Evolutionary conservation across 2,329 filamentous ascomycete species (phyloP).

Genomic region (Botrytis byssoidea): DNA sequence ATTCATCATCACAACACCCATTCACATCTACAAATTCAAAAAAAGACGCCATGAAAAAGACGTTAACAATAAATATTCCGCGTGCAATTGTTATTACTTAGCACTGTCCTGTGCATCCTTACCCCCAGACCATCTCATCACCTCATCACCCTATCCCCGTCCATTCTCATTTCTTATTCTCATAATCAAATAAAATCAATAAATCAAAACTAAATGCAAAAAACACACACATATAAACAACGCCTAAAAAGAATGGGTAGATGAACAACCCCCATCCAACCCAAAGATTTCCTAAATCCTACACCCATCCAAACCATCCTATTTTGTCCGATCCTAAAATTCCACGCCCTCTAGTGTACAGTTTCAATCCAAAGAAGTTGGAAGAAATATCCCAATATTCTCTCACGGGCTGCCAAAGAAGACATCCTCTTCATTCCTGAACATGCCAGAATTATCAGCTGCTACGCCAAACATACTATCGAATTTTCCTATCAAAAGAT

Average conservation of each 20-base stretch:
- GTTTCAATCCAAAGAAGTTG: conserved; percentile 10
- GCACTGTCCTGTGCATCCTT: background rate
- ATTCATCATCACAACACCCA: background rate
- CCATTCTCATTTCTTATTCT: conserved; percentile 2
- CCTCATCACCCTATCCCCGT: conserved; percentile 4
- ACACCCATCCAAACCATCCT: conserved; percentile 8
- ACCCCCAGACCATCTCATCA: background rate
- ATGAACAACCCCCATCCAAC: conserved; percentile 3
- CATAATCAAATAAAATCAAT: conserved; percentile 16
- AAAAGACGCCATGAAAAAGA: background rate
- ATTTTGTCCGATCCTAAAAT: conserved; percentile 16
- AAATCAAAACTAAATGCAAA: conserved; percentile 4
- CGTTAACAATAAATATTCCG: background rate
- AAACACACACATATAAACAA: conserved; percentile 15
- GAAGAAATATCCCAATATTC: background rate
- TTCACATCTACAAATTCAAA: background rate
- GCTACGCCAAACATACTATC: conserved; percentile 33
- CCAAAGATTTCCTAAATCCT: background rate
- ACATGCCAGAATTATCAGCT: conserved; percentile 30
- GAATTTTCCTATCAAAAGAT: conserved; percentile 37
- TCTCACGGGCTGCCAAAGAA: conserved; percentile 39
- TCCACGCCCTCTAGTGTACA: conserved; percentile 18
- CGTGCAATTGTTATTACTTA: conserved; percentile 9
- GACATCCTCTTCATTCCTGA: conserved; percentile 34
- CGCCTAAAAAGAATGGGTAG: conserved; percentile 21